phyloP scores from a whole-genome alignment of 1,284 basidiomycete species.

The Boletus semigastroideus region DNA sequence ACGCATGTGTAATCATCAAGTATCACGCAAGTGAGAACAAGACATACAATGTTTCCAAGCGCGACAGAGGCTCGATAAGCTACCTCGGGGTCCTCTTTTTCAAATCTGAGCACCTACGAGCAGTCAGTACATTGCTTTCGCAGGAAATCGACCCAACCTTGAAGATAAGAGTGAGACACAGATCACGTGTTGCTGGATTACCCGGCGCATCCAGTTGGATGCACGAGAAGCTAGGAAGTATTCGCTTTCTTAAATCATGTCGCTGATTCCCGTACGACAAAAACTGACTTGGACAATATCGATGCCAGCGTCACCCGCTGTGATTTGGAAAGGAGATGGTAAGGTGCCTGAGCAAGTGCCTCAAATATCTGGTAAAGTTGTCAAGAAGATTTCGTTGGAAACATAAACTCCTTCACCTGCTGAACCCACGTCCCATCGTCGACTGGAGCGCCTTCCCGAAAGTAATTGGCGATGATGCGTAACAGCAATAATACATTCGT shows the following conservation, averaged over 20 bases:
- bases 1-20: background rate
- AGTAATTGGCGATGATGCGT: slow-evolving; percentile 79
- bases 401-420: slow-evolving; percentile 39
- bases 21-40: background rate
- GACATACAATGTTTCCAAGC: slow-evolving; percentile 76
- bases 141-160: slow-evolving; percentile 39
- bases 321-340: slow-evolving; percentile 60
- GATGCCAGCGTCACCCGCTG: slow-evolving; percentile 77
- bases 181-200: slow-evolving; percentile 31
- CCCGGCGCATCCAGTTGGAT: slow-evolving; percentile 46
- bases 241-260: slow-evolving; percentile 5
- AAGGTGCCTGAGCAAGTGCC: slow-evolving; percentile 48
- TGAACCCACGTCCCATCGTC: slow-evolving; percentile 51
- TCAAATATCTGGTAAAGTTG: slow-evolving; percentile 50
- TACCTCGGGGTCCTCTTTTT: slow-evolving; percentile 78
- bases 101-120: slow-evolving; percentile 59
- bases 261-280: background rate
- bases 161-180: slow-evolving; percentile 46
- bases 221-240: slow-evolving; percentile 57
- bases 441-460: slow-evolving; percentile 52
- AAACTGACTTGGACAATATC: slow-evolving; percentile 75
- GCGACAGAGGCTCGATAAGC: slow-evolving; percentile 85
- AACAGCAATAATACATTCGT: slow-evolving; percentile 87
- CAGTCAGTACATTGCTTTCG: slow-evolving; percentile 11
- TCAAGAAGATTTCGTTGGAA: slow-evolving; percentile 3